Percentiles rank a stretch among this genome's conserved stretches.
phyloP scores from a whole-genome alignment of 2,329 filamentous ascomycete species.

The Claviceps pusilla region DNA sequence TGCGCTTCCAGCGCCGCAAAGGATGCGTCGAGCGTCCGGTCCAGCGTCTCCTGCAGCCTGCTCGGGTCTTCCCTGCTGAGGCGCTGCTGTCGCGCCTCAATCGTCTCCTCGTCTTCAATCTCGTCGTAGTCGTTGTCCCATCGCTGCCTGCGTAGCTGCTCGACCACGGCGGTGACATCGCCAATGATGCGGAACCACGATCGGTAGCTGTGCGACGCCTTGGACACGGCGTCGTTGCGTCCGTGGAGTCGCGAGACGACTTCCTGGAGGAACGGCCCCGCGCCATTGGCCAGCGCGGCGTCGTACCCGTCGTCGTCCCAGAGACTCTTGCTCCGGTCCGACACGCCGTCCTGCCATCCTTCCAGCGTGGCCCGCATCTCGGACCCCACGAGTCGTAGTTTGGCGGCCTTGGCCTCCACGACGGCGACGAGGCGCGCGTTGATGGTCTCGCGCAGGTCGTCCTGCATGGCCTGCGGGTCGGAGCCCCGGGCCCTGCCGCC shows the following conservation, averaged over 20 bases:
- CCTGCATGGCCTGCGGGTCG: slow-evolving; percentile 52
- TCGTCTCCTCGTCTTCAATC: slow-evolving; percentile 57
- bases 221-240: slow-evolving; percentile 49
- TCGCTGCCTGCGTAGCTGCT: slow-evolving; percentile 48
- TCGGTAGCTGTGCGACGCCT: slow-evolving; percentile 48
- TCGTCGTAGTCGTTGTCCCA: slow-evolving; percentile 66
- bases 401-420: slow-evolving; percentile 46
- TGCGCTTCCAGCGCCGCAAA: slow-evolving; percentile 44
- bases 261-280: slow-evolving; percentile 50
- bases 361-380: slow-evolving; percentile 48
- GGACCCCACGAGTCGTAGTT: slow-evolving; percentile 49
- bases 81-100: slow-evolving; percentile 49
- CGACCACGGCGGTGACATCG: slow-evolving; percentile 47
- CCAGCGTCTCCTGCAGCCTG: slow-evolving; percentile 43
- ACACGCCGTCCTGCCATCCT: slow-evolving; percentile 40
- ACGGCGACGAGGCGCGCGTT: slow-evolving; percentile 52
- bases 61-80: slow-evolving; percentile 60
- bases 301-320: slow-evolving; percentile 55
- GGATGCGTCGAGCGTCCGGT: slow-evolving; percentile 38
- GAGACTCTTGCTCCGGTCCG: slow-evolving; percentile 37
- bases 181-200: slow-evolving; percentile 63
- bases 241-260: slow-evolving; percentile 59
- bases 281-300: slow-evolving; percentile 50
- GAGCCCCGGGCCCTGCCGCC: slow-evolving; percentile 50
- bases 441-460: slow-evolving; percentile 52